These are phyloP conservation scores for Saccharomycopsis capsularis DNA, from an alignment of 805 yeast genomes.

Conservation along the genomic window DNA sequence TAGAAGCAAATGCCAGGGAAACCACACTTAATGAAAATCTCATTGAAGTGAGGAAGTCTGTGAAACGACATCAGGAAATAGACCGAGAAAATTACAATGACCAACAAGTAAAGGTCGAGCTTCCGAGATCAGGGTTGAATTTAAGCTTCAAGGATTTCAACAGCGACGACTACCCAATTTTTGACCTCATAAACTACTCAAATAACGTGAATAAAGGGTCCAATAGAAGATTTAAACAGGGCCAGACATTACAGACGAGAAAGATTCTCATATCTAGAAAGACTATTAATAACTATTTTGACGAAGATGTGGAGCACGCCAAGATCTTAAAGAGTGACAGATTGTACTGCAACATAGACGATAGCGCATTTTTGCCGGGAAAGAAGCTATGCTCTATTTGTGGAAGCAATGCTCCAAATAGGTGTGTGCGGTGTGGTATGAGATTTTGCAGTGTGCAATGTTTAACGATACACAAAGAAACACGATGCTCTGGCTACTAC, in stretches of 20 bases:
- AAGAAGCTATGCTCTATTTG: slow-evolving; percentile 22
- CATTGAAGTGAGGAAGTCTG: slow-evolving; percentile 17
- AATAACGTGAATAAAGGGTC: slow-evolving; percentile 11
- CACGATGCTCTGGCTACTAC: slow-evolving; percentile 19
- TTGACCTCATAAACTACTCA: slow-evolving; percentile 20
- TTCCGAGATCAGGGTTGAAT: slow-evolving; percentile 19
- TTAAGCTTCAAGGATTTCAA: slow-evolving; percentile 18
- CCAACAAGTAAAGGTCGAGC: slow-evolving; percentile 11
- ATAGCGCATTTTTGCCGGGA: slow-evolving; percentile 14
- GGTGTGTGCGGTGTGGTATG: slow-evolving; percentile 18
- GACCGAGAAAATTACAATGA: slow-evolving; percentile 21
- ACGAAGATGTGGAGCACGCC: slow-evolving; percentile 47
- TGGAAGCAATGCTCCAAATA: slow-evolving; percentile 20
- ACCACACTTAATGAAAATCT: slow-evolving; percentile 16
- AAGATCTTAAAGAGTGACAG: slow-evolving; percentile 32
- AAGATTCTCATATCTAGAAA: slow-evolving; percentile 21
- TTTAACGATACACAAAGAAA: slow-evolving; percentile 18
- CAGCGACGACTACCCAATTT: slow-evolving; percentile 17
- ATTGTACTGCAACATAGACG: slow-evolving; percentile 10
- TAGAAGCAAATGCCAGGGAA: slow-evolving; percentile 19
- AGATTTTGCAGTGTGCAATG: slow-evolving; percentile 21
- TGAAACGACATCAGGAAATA: slow-evolving; percentile 19
- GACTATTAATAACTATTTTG: slow-evolving; percentile 53
- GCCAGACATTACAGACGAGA: slow-evolving; percentile 18
- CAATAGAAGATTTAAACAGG: slow-evolving; percentile 9